phyloP scores from a whole-genome alignment of 2,329 filamentous ascomycete species.

The Pseudocercospora cruenta region DNA sequence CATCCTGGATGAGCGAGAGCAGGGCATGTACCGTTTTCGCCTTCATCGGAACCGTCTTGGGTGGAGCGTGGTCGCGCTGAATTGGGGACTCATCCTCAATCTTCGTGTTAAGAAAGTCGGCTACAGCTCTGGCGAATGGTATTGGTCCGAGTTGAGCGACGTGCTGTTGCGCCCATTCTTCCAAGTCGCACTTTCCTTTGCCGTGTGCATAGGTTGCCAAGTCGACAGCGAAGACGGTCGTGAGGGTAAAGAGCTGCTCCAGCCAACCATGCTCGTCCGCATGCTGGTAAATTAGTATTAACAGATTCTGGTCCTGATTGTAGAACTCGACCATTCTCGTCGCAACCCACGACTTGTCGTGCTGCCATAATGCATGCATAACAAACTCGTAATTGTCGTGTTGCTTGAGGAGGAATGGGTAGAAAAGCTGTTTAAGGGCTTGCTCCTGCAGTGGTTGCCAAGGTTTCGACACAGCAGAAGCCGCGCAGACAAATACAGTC shows the following conservation, averaged over 20 bases:
- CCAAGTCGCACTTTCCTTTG: constrained; percentile 75
- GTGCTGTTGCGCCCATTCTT: constrained; percentile 77
- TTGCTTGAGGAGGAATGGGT: constrained; percentile 79
- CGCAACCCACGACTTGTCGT: constrained; percentile 85
- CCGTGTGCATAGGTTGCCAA: constrained; percentile 84
- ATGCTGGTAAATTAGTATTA: constrained; percentile 75
- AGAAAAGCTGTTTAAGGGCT: constrained; percentile 75
- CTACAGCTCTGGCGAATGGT: constrained; percentile 71
- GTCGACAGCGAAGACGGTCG: constrained; percentile 84
- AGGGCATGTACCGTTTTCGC: constrained; percentile 84
- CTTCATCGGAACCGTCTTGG: constrained; percentile 73
- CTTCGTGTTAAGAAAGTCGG: constrained; percentile 83
- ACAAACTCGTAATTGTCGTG: constrained; percentile 83
- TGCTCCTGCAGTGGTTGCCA: constrained; percentile 76
- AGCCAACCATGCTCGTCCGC: constrained; percentile 83
- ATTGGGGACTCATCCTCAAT: constrained; percentile 76
- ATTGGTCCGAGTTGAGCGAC: constrained; percentile 42
- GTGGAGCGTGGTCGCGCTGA: constrained; percentile 70
- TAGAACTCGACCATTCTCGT: constrained; percentile 78
- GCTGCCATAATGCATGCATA: constrained; percentile 86
- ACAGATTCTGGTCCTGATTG: constrained; percentile 67
- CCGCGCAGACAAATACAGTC: constrained; percentile 77
- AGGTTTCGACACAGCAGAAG: constrained; percentile 75
- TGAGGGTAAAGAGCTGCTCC: constrained; percentile 74
- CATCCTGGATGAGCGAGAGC: constrained; percentile 71